Percentiles rank a stretch among this genome's conserved stretches.
Evolutionary conservation across 2,329 filamentous ascomycete genomes (phyloP).

Genomic region (Aspergillus sp.): DNA sequence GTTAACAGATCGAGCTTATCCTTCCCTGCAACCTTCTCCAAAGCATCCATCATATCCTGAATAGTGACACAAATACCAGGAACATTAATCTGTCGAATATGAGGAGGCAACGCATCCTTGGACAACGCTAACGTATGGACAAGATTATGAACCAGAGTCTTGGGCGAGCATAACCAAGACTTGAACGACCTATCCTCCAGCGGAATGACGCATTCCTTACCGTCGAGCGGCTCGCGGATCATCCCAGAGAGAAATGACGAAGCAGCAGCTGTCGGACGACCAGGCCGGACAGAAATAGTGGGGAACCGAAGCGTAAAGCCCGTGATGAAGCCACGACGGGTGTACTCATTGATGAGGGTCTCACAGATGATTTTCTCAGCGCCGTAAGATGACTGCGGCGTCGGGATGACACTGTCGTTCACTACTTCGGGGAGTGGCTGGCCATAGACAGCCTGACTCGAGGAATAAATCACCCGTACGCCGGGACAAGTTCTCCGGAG

Average conservation of each 20-base stretch:
- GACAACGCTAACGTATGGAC: constrained; percentile 51
- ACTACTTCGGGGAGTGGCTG: constrained; percentile 57
- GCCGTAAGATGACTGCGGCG: constrained; percentile 64
- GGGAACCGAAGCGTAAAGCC: constrained; percentile 62
- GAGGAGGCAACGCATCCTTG: constrained; percentile 41
- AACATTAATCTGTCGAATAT: constrained; percentile 58
- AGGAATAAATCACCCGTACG: constrained; percentile 61
- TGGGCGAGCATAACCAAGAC: constrained; percentile 58
- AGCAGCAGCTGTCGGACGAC: constrained; percentile 62
- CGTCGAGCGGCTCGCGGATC: constrained; percentile 63
- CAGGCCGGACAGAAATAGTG: constrained; percentile 63
- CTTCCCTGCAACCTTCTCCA: constrained; percentile 57
- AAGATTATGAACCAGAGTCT: constrained; percentile 56
- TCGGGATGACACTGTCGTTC: constrained; percentile 55
- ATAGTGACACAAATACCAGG: constrained; percentile 58
- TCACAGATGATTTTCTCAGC: constrained; percentile 65
- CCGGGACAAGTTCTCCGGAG: constrained; percentile 54
- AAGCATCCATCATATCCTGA: constrained; percentile 58
- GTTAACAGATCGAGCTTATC: constrained; percentile 53
- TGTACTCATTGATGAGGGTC: constrained; percentile 64
- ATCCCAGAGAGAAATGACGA: constrained; percentile 65
- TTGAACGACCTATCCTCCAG: constrained; percentile 54
- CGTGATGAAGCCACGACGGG: constrained; percentile 59
- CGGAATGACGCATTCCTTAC: constrained; percentile 54
- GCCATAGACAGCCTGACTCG: constrained; percentile 65